Percentiles rank a stretch among this genome's conserved stretches.
Conservation (phyloP, 345 rosid species). For the Citrus hindsii region DNA sequence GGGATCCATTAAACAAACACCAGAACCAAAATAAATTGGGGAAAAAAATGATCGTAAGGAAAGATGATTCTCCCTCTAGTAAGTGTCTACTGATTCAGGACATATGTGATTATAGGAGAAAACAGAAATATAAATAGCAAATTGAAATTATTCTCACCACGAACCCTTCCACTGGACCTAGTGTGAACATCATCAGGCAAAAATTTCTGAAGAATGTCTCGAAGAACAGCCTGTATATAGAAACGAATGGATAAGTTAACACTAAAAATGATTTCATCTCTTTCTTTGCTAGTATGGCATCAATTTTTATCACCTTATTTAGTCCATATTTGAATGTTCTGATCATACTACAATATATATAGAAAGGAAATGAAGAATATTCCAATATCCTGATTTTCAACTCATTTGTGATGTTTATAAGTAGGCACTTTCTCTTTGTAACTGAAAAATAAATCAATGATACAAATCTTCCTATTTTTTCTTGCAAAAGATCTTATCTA, state of each 20-base stretch:
- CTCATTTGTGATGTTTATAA: not conserved
- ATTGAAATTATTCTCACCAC: slow-evolving; percentile 48
- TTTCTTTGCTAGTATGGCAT: not conserved
- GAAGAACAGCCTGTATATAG: slow-evolving; percentile 69
- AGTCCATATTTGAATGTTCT: not conserved
- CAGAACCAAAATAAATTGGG: too few species aligned
- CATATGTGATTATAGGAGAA: not conserved
- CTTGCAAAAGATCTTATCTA: not conserved
- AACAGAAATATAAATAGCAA: not conserved
- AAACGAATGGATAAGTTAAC: slow-evolving; percentile 4
- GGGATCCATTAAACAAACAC: not conserved
- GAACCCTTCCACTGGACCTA: slow-evolving; percentile 83
- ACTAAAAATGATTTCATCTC: not conserved
- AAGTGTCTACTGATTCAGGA: not conserved
- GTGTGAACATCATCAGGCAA: slow-evolving; percentile 84
- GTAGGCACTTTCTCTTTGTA: not conserved
- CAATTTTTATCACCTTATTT: not conserved
- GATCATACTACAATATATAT: not conserved
- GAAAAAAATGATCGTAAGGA: not conserved
- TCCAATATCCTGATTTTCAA: not conserved
- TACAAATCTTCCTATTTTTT: not conserved
- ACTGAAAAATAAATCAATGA: not conserved
- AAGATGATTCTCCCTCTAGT: not conserved
- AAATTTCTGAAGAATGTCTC: slow-evolving; percentile 59
- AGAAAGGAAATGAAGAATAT: not conserved